phyloP scores from a whole-genome alignment of 495 filamentous ascomycete genomes.

The Penicillium paxilli region DNA sequence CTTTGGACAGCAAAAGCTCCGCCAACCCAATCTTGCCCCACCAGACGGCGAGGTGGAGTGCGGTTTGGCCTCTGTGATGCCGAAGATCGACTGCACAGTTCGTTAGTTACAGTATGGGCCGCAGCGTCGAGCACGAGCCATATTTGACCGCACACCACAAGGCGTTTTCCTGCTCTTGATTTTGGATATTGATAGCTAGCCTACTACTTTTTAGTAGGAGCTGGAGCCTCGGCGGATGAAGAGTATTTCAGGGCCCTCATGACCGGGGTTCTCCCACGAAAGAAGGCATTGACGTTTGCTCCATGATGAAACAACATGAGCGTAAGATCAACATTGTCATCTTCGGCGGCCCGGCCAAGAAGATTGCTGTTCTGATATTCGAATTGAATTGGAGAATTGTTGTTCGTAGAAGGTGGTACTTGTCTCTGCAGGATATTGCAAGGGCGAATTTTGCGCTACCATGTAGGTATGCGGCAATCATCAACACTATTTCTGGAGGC shows the following conservation, averaged over 20 bases:
- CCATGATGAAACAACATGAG: slow-evolving; percentile 2
- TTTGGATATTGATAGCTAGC: slow-evolving; percentile 9
- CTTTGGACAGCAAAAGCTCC: slow-evolving; percentile 3
- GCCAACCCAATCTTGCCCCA: slow-evolving; percentile 7
- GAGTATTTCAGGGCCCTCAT: slow-evolving; percentile 11
- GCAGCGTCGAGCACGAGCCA: not conserved
- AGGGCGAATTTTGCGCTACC: too few species aligned
- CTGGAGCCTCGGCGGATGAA: not conserved
- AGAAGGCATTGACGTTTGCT: slow-evolving; percentile 13
- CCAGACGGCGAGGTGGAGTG: slow-evolving; percentile 10
- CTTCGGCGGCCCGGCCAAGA: slow-evolving; percentile 7
- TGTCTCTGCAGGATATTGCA: too few species aligned
- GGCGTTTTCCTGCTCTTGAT: slow-evolving; percentile 1
- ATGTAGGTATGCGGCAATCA: too few species aligned
- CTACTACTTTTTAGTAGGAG: not conserved
- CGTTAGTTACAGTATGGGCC: not conserved
- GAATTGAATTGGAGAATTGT: too few species aligned
- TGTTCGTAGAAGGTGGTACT: too few species aligned
- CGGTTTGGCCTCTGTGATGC: slow-evolving; percentile 1
- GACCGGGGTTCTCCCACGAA: slow-evolving; percentile 2
- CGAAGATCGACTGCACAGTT: slow-evolving; percentile 1
- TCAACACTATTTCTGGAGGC: too few species aligned
- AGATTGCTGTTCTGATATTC: slow-evolving; percentile 13
- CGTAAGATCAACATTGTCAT: slow-evolving; percentile 5
- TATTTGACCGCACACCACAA: slow-evolving; percentile 13